Conservation (phyloP, 1,284 basidiomycete genomes). For the Moniliophthora roreri region DNA sequence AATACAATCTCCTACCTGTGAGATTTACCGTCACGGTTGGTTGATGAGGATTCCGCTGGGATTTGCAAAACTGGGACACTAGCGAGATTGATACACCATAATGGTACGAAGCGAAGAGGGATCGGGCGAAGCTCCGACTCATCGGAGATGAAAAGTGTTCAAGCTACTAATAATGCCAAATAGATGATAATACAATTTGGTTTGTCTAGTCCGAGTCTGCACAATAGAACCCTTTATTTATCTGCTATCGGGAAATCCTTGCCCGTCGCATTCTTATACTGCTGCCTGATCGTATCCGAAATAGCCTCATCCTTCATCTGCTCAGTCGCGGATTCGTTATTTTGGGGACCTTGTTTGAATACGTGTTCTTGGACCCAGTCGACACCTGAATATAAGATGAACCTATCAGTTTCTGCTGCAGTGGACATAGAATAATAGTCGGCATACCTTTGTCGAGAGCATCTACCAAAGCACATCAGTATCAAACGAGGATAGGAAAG, state of each 20-base stretch:
- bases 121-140: too few species aligned
- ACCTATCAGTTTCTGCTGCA: too few species aligned
- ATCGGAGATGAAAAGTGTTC: too few species aligned
- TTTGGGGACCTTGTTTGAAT: conserved; percentile 35
- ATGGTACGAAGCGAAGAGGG: too few species aligned
- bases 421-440: too few species aligned
- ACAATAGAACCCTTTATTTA: conserved; percentile 1
- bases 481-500: neutral
- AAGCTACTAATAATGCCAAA: too few species aligned
- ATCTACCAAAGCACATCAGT: conserved; percentile 13
- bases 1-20: too few species aligned
- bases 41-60: too few species aligned
- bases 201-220: neutral
- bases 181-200: too few species aligned
- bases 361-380: conserved; percentile 42
- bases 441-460: conserved; percentile 25
- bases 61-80: too few species aligned
- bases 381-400: conserved; percentile 25
- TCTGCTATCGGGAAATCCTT: conserved; percentile 23
- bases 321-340: conserved; percentile 37
- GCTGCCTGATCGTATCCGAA: conserved; percentile 30
- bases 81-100: too few species aligned
- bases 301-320: conserved; percentile 40
- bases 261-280: conserved; percentile 24
- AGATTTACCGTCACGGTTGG: too few species aligned